Base-by-base conservation (phyloP, 768 basidiomycete genomes). In the Ephemerocybe angulata region DNA sequence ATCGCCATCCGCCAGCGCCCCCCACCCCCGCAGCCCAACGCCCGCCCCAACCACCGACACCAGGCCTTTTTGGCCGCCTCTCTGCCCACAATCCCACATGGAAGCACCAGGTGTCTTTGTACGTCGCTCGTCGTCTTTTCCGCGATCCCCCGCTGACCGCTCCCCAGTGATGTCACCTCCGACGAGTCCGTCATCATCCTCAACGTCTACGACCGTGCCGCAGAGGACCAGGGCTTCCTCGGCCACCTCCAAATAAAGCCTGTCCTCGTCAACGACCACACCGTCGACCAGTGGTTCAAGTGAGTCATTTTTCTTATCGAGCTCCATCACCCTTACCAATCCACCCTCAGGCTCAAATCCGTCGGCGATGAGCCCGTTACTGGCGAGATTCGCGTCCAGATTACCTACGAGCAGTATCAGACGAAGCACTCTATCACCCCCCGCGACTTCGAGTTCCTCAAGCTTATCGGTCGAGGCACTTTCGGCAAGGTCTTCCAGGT, bases 61-160 rank as follows among this genome's bases (percentile, higher is more conserved):
- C 28, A 49, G 77, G 76, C 47, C 78, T 88, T 50, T 87, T 90
- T 62, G 80, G 82, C 56, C 78, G 84, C 49, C 69, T 83, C 33
- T 86, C 85, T 19, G 80, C 90, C 54, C 81, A 91, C 65, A 98
- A 93, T 75, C 96, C 97, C 11, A 87, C 95, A 21, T 99, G 97
- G 97, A 99, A 99, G 74, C 96, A 98, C 69, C 90, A 98, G 69
- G 97, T 98, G 30, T 87, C 91, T 41, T 99, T 99, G 96, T 98
- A 71, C 72, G 95, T 37, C 35, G 56, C 56, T 50, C 25, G 57
- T 55, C 38, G 35, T 31, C 47, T 52, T 30, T n/a, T 40, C 52
- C 49, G 24, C 52, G 50, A 22, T 28, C 51, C 58, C 46, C 49
- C 40, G 33, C 27, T 35, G 15, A 7, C 49, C 46, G 48, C 43